Evolutionary conservation across 2,329 filamentous ascomycete genomes (phyloP).

Genomic region (Lecanicillium sp.): DNA sequence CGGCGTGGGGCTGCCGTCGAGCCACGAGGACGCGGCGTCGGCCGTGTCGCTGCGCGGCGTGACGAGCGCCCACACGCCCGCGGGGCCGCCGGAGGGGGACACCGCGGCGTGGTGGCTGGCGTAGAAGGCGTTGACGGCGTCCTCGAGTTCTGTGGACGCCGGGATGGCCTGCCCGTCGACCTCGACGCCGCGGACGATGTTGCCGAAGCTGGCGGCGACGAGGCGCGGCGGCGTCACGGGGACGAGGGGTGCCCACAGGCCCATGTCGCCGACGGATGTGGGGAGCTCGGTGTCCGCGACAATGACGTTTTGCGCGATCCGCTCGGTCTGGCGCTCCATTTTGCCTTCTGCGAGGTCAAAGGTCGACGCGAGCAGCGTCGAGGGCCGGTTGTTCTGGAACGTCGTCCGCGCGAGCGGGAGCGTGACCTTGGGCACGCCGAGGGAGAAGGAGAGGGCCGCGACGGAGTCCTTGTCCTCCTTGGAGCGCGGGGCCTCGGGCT

Average conservation of each 20-base stretch:
- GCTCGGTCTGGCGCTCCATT: constrained; percentile 27
- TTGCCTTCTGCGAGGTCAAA: constrained; percentile 22
- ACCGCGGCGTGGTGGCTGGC: constrained; percentile 28
- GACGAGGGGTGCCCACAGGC: constrained; percentile 44
- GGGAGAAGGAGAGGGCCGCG: constrained; percentile 36
- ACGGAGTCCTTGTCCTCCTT: constrained; percentile 29
- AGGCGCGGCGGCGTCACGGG: constrained; percentile 57
- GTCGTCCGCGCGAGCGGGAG: constrained; percentile 72
- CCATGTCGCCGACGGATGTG: constrained; percentile 20
- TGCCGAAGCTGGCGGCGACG: constrained; percentile 65
- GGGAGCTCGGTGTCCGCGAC: constrained; percentile 20
- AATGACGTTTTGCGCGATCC: constrained; percentile 33
- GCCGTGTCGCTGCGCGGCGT: constrained; percentile 36
- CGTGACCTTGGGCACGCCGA: constrained; percentile 36
- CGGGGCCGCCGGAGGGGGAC: constrained; percentile 34
- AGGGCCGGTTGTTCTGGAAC: constrained; percentile 62
- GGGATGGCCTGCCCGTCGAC: constrained; percentile 43
- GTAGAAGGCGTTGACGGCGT: constrained; percentile 54
- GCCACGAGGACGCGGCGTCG: constrained; percentile 11
- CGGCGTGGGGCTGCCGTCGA: constrained; percentile 10
- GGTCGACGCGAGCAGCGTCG: constrained; percentile 46
- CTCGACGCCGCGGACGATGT: constrained; percentile 65
- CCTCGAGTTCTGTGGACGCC: constrained; percentile 68
- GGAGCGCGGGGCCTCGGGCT: constrained; percentile 21
- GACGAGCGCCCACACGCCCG: constrained; percentile 69